Base-by-base conservation (phyloP, 192 early-diverging fungal species). In the Backusella morwellensis region DNA sequence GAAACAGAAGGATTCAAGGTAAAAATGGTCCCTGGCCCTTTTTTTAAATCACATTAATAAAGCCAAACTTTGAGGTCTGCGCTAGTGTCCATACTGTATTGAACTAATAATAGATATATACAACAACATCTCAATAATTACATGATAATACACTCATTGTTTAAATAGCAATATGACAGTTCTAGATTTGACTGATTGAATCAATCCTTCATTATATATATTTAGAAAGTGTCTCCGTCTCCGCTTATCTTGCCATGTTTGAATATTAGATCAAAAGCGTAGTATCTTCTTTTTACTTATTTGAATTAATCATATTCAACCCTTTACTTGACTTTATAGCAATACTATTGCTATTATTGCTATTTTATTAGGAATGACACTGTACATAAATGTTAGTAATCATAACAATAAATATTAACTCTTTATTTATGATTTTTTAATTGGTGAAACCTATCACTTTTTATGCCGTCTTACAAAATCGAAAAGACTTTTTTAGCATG, bases 201-300 rank as follows among this genome's bases (percentile, higher is more conserved):
- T 26, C 23, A 29, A 26, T 29, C 6, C 47, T 19, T 50, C 6
- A n/a, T 50, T 7, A n/a, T n/a, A 21, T 50, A 50, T 50, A 6
- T n/a, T 50, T 50, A n/a, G 47, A 50, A 63, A 63, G 8, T 0
- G 12, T 23, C 56, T n/a, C 21, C 14, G 23, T 12, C 56, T 63
- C 56, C 56, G 56, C 56, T 63, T 63, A 63, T 63, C 56, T 63
- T 63, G 11, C 56, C 56, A 29, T 63, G 54, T 63, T 63, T 63
- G 56, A 63, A 63, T 29, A 3, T 11, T 23, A n/a, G n/a, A 63
- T 63, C 56, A 63, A 63, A 63, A 29, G 12, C 56, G 26, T 63
- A 63, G 11, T 59, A 12, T 59, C 3, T 59, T 59, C 1, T 3
- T 59, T 59, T 59, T 26, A 11, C 6, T 59, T 21, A 15, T 12